Percentiles rank a stretch among this genome's conserved stretches.
These are phyloP conservation scores for Salix arbutifolia DNA, from an alignment of 345 rosid genomes.

Conservation along the genomic window DNA sequence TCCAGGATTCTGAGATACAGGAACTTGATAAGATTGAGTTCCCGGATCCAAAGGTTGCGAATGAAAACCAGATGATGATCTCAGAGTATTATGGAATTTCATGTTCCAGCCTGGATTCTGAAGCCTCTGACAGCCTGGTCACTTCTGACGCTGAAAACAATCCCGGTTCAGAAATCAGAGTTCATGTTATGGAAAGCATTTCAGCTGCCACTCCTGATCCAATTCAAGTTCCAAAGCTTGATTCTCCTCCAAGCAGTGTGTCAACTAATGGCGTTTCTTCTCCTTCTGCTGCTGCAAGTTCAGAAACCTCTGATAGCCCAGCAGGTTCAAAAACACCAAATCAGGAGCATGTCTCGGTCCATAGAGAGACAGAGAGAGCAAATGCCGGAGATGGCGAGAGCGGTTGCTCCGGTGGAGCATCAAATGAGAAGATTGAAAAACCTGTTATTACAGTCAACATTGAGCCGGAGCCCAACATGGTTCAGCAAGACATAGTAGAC, in stretches of 20 bases:
- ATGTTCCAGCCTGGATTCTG: slow-evolving; percentile 52
- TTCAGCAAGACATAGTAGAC: slow-evolving; percentile 93
- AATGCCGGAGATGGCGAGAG: slow-evolving; percentile 41
- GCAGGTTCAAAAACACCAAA: slow-evolving; percentile 16
- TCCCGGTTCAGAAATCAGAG: slow-evolving; percentile 40
- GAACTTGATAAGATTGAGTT: slow-evolving; percentile 86
- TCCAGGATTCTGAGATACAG: slow-evolving; percentile 39
- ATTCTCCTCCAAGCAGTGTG: slow-evolving; percentile 77
- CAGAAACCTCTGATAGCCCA: slow-evolving; percentile 48
- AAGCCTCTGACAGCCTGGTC: slow-evolving; percentile 60
- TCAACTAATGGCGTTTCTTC: slow-evolving; percentile 74
- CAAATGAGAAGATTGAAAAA: slow-evolving; percentile 36
- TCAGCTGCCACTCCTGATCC: slow-evolving; percentile 43
- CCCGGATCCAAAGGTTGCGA: slow-evolving; percentile 87
- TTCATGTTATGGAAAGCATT: slow-evolving; percentile 43
- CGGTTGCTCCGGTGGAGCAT: slow-evolving; percentile 47
- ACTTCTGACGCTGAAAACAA: slow-evolving; percentile 56
- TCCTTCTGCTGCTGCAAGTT: slow-evolving; percentile 59
- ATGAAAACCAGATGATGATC: slow-evolving; percentile 93
- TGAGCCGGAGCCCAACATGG: slow-evolving; percentile 71
- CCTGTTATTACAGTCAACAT: slow-evolving; percentile 50
- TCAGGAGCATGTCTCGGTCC: slow-evolving; percentile 43
- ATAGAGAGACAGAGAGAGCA: slow-evolving; percentile 34
- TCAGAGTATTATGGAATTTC: slow-evolving; percentile 81
- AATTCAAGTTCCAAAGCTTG: slow-evolving; percentile 49